A percentile compares a stretch with the other conserved stretches of the same genome.
Evolutionary conservation across 176 grass and related monocot species (phyloP).

Genomic region (Eremochloa ophiuroides): DNA sequence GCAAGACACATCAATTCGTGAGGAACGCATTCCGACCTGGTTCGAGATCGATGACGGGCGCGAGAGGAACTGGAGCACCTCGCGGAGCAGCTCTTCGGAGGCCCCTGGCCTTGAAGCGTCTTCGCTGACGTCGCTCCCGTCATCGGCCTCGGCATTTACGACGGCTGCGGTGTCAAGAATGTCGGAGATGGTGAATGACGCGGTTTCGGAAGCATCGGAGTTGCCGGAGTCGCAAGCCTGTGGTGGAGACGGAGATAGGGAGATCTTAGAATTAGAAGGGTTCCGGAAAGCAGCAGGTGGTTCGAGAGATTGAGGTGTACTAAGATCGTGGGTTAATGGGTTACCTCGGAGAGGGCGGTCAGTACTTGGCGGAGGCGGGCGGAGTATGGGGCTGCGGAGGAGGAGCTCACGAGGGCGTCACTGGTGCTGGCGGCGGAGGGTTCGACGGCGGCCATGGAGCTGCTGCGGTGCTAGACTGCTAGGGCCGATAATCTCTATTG

Average conservation of each 20-base stretch:
- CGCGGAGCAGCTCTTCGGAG: slow-evolving; percentile 42
- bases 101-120: background rate
- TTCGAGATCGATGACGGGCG: slow-evolving; percentile 37
- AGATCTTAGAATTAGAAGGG: slow-evolving; percentile 9
- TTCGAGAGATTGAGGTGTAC: background rate
- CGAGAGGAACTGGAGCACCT: slow-evolving; percentile 41
- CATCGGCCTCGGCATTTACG: background rate
- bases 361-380: slow-evolving; percentile 22
- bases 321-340: background rate
- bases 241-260: background rate
- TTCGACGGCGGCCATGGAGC: slow-evolving; percentile 27
- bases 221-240: slow-evolving; percentile 38
- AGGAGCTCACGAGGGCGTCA: background rate
- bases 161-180: background rate
- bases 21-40: slow-evolving; percentile 36
- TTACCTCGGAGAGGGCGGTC: slow-evolving; percentile 28
- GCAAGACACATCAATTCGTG: background rate
- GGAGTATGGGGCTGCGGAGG: background rate
- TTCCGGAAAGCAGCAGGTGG: background rate
- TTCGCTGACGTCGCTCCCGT: background rate
- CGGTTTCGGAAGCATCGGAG: background rate
- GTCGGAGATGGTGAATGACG: background rate
- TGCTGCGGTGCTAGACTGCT: background rate
- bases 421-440: background rate
- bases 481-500: no score